Base-by-base conservation (phyloP, 1,284 basidiomycete genomes). In the Sporisorium scitamineum region DNA sequence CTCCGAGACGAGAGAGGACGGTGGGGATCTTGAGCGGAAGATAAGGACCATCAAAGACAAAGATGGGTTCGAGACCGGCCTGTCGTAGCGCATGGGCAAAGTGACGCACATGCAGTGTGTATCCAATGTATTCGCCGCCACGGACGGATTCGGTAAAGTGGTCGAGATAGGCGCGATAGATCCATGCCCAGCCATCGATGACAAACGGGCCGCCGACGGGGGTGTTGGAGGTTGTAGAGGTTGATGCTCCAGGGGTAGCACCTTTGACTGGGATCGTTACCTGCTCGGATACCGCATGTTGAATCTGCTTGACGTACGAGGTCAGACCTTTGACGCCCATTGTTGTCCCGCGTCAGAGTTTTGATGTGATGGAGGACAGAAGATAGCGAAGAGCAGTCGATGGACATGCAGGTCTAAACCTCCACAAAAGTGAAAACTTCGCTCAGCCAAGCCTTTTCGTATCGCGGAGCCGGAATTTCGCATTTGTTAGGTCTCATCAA, bases 151-250 rank as follows among this genome's bases (percentile, higher is more conserved):
- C 80, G 29, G 66, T 55, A 41, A 80, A 80, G 52, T 66, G 62
- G 20, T 68, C 56, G 37, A 77, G 56, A 52, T 74, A 82, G 42
- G 63, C 54, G 14, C 71, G 54, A 31, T 63, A 82, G 64, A 82
- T 72, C 71, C 74, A 82, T 34, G 80, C 80, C 70, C 70, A 79
- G 10, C 70, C 79, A 52, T 82, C 80, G 47, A 82, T 65, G 55
- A 81, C 63, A 13, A 81, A 67, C 3, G 70, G 66, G 0, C 56
- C 55, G 8, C 56, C 55, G 8, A 32, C n/a, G 5, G 32, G 24
- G 8, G 41, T 27, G 13, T 34, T 37, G 10, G 54, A 24, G 9
- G 44, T 6, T 2, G 70, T 51, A 8, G 59, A 41, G 57, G 29
- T 53, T 3, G 59, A 20, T 18, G 58, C 27, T 14, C 37, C 57